These are phyloP conservation scores for Oryza punctata DNA, from an alignment of 176 grass and related monocot species.

Conservation along the genomic window DNA sequence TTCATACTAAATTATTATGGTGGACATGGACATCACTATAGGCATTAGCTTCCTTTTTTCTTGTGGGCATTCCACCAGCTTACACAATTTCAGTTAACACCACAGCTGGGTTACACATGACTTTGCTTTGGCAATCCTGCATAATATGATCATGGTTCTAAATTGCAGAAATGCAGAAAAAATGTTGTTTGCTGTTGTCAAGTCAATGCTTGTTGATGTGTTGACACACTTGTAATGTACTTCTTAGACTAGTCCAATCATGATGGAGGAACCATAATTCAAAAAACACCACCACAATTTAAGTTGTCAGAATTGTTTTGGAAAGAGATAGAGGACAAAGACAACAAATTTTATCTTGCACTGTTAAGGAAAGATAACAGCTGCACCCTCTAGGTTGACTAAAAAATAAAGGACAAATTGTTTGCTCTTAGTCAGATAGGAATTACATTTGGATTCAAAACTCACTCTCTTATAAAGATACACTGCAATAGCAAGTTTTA, in stretches of 20 bases:
- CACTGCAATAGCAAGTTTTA: background rate
- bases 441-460: background rate
- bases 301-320: slow-evolving; percentile 2
- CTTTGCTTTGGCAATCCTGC: slow-evolving; percentile 28
- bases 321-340: background rate
- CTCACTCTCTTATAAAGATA: background rate
- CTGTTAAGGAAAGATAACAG: background rate
- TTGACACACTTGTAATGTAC: background rate
- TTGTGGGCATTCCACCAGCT: slow-evolving; percentile 10
- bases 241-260: slow-evolving; percentile 16
- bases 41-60: background rate
- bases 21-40: background rate
- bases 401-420: background rate
- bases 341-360: background rate
- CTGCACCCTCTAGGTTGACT: background rate
- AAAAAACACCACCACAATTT: slow-evolving; percentile 18
- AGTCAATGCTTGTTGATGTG: background rate
- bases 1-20: slow-evolving; percentile 31
- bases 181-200: slow-evolving; percentile 17
- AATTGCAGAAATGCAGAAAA: slow-evolving; percentile 4
- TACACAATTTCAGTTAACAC: slow-evolving; percentile 9
- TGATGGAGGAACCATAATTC: background rate
- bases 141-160: background rate
- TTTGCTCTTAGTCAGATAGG: background rate
- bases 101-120: background rate